Percentiles rank a stretch among this genome's conserved stretches.
Conservation (phyloP, 176 grass and related monocot species). For the Oryza australiensis region DNA sequence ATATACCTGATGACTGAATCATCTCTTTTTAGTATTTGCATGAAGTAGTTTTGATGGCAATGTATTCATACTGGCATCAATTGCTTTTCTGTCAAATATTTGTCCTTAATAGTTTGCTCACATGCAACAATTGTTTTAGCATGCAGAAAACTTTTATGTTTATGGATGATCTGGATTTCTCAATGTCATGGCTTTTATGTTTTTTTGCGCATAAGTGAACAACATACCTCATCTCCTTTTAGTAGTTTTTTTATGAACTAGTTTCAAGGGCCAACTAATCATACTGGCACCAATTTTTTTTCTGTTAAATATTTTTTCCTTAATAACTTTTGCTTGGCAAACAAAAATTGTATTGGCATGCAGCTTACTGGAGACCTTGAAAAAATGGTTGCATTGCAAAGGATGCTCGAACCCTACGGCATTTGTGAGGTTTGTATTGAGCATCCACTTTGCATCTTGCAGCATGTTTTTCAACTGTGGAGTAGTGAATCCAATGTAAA, state of each 20-base stretch:
- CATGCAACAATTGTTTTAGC: conserved; percentile 4
- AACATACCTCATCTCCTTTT: not conserved
- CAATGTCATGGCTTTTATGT: not conserved
- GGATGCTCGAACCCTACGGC: conserved; percentile 87
- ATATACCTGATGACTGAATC: not conserved
- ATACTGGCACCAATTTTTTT: not conserved
- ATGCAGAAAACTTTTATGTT: conserved; percentile 2
- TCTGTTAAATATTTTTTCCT: conserved; percentile 13
- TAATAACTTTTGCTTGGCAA: not conserved
- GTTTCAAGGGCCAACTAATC: not conserved
- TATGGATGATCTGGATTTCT: not conserved
- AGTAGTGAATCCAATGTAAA: not conserved
- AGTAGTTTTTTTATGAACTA: not conserved
- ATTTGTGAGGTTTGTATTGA: conserved; percentile 80
- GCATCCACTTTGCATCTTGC: not conserved
- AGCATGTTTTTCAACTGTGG: not conserved
- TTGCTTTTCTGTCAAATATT: conserved; percentile 11
- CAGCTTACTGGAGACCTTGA: conserved; percentile 89
- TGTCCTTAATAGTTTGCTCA: not conserved
- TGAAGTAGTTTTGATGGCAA: not conserved
- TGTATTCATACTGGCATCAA: not conserved
- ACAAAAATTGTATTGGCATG: conserved; percentile 18
- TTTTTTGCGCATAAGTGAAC: not conserved
- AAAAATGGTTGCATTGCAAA: conserved; percentile 94
- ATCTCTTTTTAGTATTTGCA: not conserved